Conservation (phyloP, 352 stramenopile species). For the Phytophthora vignae region DNA sequence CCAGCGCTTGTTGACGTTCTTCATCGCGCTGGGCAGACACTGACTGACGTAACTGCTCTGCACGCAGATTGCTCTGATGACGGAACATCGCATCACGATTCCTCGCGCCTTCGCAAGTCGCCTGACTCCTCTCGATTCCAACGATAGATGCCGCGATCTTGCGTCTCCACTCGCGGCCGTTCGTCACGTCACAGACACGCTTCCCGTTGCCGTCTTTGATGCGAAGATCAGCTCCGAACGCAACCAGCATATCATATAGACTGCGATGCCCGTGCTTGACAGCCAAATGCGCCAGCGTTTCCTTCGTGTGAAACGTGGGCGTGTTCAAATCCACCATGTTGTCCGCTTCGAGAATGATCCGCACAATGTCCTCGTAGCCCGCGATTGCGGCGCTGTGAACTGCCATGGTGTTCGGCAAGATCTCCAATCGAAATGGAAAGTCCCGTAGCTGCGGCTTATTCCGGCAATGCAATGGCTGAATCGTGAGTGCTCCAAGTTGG, state of each 20-base stretch:
- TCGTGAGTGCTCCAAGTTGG: slow-evolving; percentile 33
- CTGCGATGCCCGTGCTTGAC: slow-evolving; percentile 30
- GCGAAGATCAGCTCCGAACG: slow-evolving; percentile 26
- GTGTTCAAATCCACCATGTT: slow-evolving; percentile 42
- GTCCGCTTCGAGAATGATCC: slow-evolving; percentile 39
- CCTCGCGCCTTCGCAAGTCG: slow-evolving; percentile 1
- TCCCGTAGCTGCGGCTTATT: neutral
- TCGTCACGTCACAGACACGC: slow-evolving; percentile 29
- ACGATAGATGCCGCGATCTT: slow-evolving; percentile 17
- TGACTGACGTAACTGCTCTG: slow-evolving; percentile 11
- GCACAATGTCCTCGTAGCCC: slow-evolving; percentile 35
- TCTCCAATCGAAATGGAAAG: neutral
- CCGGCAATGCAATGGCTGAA: slow-evolving; percentile 25
- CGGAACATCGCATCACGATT: slow-evolving; percentile 18
- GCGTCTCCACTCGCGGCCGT: slow-evolving; percentile 10
- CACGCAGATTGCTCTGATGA: slow-evolving; percentile 13
- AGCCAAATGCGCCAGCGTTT: slow-evolving; percentile 38
- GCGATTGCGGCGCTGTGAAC: slow-evolving; percentile 34
- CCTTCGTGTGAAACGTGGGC: slow-evolving; percentile 31
- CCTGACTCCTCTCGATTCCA: slow-evolving; percentile 20
- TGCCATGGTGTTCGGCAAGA: slow-evolving; percentile 26
- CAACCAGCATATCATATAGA: slow-evolving; percentile 23
- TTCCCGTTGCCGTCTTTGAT: slow-evolving; percentile 27
- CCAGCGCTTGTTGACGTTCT: slow-evolving; percentile 9
- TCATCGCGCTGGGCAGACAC: slow-evolving; percentile 19